These are phyloP conservation scores for Cryptococcus sp. DNA, from an alignment of 1,284 basidiomycete genomes.

Conservation along the genomic window DNA sequence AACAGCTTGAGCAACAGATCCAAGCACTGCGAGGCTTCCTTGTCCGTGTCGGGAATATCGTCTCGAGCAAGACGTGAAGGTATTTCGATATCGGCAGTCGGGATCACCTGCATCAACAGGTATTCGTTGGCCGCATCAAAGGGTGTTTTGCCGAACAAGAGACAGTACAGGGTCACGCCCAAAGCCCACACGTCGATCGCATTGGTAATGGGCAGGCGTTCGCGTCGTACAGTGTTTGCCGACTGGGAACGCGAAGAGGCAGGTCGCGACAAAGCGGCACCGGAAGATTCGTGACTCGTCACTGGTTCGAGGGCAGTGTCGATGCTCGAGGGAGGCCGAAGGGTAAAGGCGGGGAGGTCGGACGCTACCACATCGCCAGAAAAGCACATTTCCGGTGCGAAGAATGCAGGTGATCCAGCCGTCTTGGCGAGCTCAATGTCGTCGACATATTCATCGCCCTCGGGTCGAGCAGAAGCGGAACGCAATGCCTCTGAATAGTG, in stretches of 20 bases:
- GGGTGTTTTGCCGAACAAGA: conserved; percentile 79
- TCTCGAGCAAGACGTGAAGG: conserved; percentile 72
- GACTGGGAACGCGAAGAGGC: conserved; percentile 26
- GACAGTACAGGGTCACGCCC: conserved; percentile 93
- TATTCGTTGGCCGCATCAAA: conserved; percentile 68
- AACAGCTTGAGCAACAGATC: conserved; percentile 70
- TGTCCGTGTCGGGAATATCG: conserved; percentile 51
- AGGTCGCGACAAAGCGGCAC: conserved; percentile 31
- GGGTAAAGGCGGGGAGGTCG: conserved; percentile 28
- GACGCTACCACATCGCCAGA: conserved; percentile 21
- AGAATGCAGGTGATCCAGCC: conserved; percentile 96
- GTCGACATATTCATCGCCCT: conserved; percentile 60
- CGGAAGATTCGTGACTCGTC: conserved; percentile 23
- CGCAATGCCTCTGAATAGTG: conserved; percentile 85
- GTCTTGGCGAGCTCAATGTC: conserved; percentile 85
- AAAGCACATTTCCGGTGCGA: conserved; percentile 89
- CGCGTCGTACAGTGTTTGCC: conserved; percentile 17
- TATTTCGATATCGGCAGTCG: conserved; percentile 68
- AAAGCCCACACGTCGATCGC: conserved; percentile 99
- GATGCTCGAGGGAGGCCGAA: conserved; percentile 32
- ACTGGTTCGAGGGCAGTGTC: conserved; percentile 18
- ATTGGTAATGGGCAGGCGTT: conserved; percentile 73
- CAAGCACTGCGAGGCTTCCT: conserved; percentile 56
- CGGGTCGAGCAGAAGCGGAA: conserved; percentile 50
- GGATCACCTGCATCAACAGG: conserved; percentile 76